A percentile compares a stretch with the other conserved stretches of the same genome.
phyloP scores from a whole-genome alignment of 495 filamentous ascomycete genomes.

The Haplographium delicatum region DNA sequence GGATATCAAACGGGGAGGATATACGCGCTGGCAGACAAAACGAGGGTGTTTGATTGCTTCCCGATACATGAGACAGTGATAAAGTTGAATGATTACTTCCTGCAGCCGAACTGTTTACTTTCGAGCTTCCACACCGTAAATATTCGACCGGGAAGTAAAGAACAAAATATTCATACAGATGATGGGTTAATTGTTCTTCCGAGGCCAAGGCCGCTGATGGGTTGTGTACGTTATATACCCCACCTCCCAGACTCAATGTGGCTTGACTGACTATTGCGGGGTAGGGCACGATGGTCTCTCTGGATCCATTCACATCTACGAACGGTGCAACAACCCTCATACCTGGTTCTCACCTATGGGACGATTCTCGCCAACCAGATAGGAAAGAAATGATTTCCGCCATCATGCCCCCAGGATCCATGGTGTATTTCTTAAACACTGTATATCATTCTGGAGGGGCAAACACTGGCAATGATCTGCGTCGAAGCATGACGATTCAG shows the following conservation, averaged over 20 bases:
- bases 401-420: slow-evolving; percentile 34
- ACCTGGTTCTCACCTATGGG: slow-evolving; percentile 39
- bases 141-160: slow-evolving; percentile 25
- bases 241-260: no score
- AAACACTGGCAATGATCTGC: slow-evolving; percentile 26
- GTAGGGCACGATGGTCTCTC: slow-evolving; percentile 28
- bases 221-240: slow-evolving; percentile 12
- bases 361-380: slow-evolving; percentile 20
- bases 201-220: slow-evolving; percentile 23
- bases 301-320: slow-evolving; percentile 27
- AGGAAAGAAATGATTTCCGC: slow-evolving; percentile 26
- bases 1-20: slow-evolving; percentile 28
- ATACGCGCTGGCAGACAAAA: slow-evolving; percentile 29
- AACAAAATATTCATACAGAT: slow-evolving; percentile 31
- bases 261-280: not conserved
- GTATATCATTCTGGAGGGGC: slow-evolving; percentile 33
- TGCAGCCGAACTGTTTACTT: slow-evolving; percentile 25
- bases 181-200: slow-evolving; percentile 26
- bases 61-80: slow-evolving; percentile 24
- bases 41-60: slow-evolving; percentile 28
- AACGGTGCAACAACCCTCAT: slow-evolving; percentile 44
- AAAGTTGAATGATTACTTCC: slow-evolving; percentile 31
- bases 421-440: slow-evolving; percentile 34
- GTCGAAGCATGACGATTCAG: slow-evolving; percentile 28
- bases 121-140: slow-evolving; percentile 27